Percentiles rank a stretch among this genome's conserved stretches.
Evolutionary conservation across 169 alveolate genomes (phyloP).

Genomic region (Hepatocystis sp.): DNA sequence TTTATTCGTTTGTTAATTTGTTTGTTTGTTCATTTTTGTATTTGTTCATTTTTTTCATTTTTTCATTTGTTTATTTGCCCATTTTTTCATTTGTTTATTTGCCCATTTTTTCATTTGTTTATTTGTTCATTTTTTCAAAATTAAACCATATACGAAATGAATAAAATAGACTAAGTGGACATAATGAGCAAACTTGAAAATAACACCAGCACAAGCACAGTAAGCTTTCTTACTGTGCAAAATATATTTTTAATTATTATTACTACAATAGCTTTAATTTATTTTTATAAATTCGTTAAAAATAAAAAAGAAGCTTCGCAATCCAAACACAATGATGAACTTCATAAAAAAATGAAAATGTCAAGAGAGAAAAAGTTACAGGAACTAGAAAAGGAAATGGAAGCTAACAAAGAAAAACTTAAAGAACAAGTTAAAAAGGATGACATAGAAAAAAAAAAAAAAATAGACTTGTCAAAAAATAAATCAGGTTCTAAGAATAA

Average conservation of each 20-base stretch:
- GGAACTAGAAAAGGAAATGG: conserved; percentile 68
- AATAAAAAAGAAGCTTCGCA: conserved; percentile 26
- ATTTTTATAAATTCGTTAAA: conserved; percentile 31
- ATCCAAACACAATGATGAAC: conserved; percentile 30
- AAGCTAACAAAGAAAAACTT: conserved; percentile 48
- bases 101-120: too few species aligned
- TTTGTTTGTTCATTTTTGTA: too few species aligned
- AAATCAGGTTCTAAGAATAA: conserved; percentile 49
- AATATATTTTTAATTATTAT: conserved; percentile 19
- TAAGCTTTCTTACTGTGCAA: conserved; percentile 13
- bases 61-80: too few species aligned
- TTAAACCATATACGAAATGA: too few species aligned
- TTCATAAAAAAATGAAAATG: conserved; percentile 51
- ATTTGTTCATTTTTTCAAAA: too few species aligned
- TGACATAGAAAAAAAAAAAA: conserved; percentile 31
- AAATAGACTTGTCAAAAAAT: conserved; percentile 14
- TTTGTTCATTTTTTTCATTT: too few species aligned
- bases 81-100: too few species aligned
- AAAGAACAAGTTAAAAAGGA: conserved; percentile 40
- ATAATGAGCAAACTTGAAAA: conserved; percentile 41
- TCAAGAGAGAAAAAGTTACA: conserved; percentile 60
- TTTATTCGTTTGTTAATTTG: too few species aligned
- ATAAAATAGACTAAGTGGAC: too few species aligned
- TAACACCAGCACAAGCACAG: conserved; percentile 6
- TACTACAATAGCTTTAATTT: conserved; percentile 8